A percentile compares a stretch with the other conserved stretches of the same genome.
Conservation (phyloP, 2,329 filamentous ascomycete species). For the Fusarium haematococcum region DNA sequence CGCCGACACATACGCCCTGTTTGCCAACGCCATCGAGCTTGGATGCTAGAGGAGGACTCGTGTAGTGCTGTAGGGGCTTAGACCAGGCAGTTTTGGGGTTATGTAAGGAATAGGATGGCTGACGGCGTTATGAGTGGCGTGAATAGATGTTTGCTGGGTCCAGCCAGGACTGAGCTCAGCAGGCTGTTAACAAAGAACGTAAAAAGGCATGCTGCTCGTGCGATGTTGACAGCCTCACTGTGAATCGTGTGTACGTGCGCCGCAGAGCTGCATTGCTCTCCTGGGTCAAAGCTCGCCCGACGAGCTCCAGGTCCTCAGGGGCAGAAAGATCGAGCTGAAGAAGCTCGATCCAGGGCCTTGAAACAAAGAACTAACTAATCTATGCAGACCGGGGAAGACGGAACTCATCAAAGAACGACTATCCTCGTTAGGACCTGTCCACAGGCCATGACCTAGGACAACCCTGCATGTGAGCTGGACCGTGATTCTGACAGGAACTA, state of each 20-base stretch:
- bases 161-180: background rate
- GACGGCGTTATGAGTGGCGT: background rate
- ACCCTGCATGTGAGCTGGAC: slow-evolving; percentile 6
- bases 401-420: too few relatives aligned
- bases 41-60: slow-evolving; percentile 49
- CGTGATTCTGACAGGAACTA: slow-evolving; percentile 18
- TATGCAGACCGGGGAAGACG: background rate
- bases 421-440: too few relatives aligned
- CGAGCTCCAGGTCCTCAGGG: background rate
- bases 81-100: too few relatives aligned
- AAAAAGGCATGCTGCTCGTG: background rate
- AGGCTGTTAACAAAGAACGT: background rate
- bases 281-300: background rate
- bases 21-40: slow-evolving; percentile 41
- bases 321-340: background rate
- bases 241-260: background rate
- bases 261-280: background rate
- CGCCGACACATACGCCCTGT: slow-evolving; percentile 64
- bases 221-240: background rate
- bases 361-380: background rate
- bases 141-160: background rate
- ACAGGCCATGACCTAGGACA: too few relatives aligned
- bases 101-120: background rate
- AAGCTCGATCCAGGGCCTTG: background rate
- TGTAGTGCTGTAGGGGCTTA: background rate